Evolutionary conservation across 805 yeast genomes (phyloP), one percentile per base, ranked within the genome.

Genomic region (Aciculoconidium aculeatum): DNA sequence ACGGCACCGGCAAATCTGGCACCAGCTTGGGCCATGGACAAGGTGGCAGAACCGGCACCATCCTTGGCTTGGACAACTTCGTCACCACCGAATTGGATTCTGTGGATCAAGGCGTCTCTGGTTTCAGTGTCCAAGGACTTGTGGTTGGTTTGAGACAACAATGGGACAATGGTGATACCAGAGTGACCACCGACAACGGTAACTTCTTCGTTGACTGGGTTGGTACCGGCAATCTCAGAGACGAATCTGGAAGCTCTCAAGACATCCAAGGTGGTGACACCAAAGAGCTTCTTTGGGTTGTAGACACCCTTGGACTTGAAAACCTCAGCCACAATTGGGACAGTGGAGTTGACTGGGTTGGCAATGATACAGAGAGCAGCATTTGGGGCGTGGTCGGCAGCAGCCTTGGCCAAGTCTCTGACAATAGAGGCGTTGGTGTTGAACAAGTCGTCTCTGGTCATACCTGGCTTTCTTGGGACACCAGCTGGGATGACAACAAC

Each of bases 381-480:
- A 47, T 83, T 72, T 55, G 96, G 96, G 43, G 83, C 73, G 60
- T 70, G 55, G 43, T 81, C 84, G 39, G 94, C 95, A 47, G 75
- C 75, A 31, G 87, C 82, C 63, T 79, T 70, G 56, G 95, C 95
- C 61, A 88, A 73, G 62, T 84, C 95, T 58, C 92, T 79, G 41
- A 88, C 96, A 60, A 88, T 88, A 30, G 94, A 80, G 30, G 96
- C 96, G 55, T 88, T 88, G 70, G 94, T 88, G 72, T 84, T 80
- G 80, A 88, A 88, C 51, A 88, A 72, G 58, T 88, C 96, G 60
- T 88, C 96, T 72, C 96, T 83, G 54, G 96, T 85, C 96, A 88
- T 88, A 62, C 96, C 96, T 46, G 96, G 96, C 71, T 87, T 88
- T 77, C 94, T 84, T 70, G 94, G 96, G 35, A 88, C 94, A 71